phyloP scores from a whole-genome alignment of 169 alveolate genomes.

The Plasmodium gonderi region DNA sequence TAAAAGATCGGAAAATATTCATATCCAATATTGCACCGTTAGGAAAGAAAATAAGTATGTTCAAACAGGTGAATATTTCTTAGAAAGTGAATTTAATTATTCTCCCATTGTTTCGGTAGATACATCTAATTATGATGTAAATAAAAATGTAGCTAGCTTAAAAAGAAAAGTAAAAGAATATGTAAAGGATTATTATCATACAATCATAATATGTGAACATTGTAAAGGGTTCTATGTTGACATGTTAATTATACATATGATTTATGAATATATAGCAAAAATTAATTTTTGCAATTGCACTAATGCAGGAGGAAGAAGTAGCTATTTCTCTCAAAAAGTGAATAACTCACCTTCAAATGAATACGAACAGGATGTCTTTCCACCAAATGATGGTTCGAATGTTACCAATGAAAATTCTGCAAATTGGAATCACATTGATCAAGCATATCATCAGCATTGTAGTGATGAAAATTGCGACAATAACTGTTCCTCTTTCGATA shows the following conservation, averaged over 20 bases:
- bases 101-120: background rate
- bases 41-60: slow-evolving; percentile 19
- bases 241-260: background rate
- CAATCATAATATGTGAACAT: slow-evolving; percentile 28
- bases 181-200: slow-evolving; percentile 7
- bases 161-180: slow-evolving; percentile 19
- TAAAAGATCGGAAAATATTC: background rate
- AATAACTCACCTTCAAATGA: too few species aligned
- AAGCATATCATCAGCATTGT: too few species aligned
- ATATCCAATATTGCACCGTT: background rate
- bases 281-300: background rate
- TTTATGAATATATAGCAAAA: background rate
- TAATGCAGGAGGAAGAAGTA: too few species aligned
- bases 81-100: background rate
- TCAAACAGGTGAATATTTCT: slow-evolving; percentile 14
- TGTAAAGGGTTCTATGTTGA: slow-evolving; percentile 53
- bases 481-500: too few species aligned
- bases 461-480: too few species aligned
- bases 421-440: too few species aligned
- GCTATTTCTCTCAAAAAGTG: too few species aligned
- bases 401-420: too few species aligned
- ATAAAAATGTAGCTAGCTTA: background rate
- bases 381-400: too few species aligned
- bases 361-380: too few species aligned
- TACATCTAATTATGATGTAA: too few species aligned